Percentiles rank a stretch among this genome's conserved stretches.
phyloP scores from a whole-genome alignment of 1,284 basidiomycete genomes.

The Ceratobasidium sp. region DNA sequence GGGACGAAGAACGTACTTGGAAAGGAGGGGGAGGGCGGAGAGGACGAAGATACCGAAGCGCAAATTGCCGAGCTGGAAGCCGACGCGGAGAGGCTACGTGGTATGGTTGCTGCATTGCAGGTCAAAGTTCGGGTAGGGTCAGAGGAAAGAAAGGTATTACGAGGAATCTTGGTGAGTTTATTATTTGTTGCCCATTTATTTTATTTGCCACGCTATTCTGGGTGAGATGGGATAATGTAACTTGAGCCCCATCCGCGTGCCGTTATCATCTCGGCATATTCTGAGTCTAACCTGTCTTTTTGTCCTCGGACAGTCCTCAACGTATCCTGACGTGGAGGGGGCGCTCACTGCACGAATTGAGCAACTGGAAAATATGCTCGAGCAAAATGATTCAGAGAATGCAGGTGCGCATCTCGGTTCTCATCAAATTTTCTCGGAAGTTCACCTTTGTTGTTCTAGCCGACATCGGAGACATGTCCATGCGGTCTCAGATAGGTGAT shows the following conservation, averaged over 20 bases:
- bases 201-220: background rate
- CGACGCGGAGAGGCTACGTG: conserved; percentile 58
- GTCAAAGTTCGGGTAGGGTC: conserved; percentile 65
- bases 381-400: conserved; percentile 63
- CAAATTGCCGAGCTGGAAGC: conserved; percentile 58
- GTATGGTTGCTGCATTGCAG: conserved; percentile 62
- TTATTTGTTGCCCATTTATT: background rate
- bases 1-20: conserved; percentile 71
- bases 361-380: conserved; percentile 70
- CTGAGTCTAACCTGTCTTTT: background rate
- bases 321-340: conserved; percentile 55
- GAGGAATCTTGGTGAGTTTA: conserved; percentile 71
- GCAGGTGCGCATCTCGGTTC: conserved; percentile 57
- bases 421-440: background rate
- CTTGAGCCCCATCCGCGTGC: background rate
- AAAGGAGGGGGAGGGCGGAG: conserved; percentile 66
- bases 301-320: background rate
- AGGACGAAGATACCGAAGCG: conserved; percentile 59
- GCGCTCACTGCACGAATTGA: conserved; percentile 61
- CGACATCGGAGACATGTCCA: conserved; percentile 49
- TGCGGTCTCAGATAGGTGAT: conserved; percentile 58
- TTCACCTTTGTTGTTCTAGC: background rate
- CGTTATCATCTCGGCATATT: background rate
- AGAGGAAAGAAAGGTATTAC: conserved; percentile 71
- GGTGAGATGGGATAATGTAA: background rate